Evolutionary conservation across 2,329 filamentous ascomycete genomes (phyloP).

Genomic region (Ophiobolus disseminans): DNA sequence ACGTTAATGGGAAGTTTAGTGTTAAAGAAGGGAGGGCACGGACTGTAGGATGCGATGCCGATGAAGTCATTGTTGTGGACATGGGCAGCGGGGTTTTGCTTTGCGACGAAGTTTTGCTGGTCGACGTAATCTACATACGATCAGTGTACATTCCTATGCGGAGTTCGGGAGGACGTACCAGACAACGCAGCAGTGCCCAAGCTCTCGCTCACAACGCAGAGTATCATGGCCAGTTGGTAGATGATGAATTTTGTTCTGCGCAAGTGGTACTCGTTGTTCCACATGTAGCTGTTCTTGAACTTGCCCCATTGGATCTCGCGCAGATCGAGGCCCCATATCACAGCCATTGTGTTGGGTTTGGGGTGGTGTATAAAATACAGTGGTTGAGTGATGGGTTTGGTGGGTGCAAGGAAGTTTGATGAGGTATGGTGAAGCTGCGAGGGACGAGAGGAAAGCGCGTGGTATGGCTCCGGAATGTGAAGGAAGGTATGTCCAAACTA

Average conservation of each 20-base stretch:
- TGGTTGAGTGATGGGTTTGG: not conserved
- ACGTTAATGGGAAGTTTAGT: not conserved
- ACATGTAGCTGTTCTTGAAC: conserved; percentile 66
- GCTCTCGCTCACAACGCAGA: conserved; percentile 63
- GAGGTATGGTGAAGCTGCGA: not conserved
- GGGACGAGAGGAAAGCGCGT: not conserved
- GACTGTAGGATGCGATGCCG: conserved; percentile 59
- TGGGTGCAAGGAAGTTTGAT: not conserved
- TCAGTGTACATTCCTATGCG: conserved; percentile 2
- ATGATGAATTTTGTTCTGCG: conserved; percentile 66
- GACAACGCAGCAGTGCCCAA: conserved; percentile 63
- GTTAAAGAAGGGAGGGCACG: not conserved
- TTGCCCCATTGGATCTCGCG: conserved; percentile 65
- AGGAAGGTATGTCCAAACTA: not conserved
- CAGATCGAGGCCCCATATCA: conserved; percentile 66
- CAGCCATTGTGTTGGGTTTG: conserved; percentile 36
- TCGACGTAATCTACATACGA: conserved; percentile 59
- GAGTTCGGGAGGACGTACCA: conserved; percentile 46
- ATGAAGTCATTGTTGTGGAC: conserved; percentile 64
- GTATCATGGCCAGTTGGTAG: conserved; percentile 66
- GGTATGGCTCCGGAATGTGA: not conserved
- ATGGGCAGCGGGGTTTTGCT: conserved; percentile 48
- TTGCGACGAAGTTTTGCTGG: conserved; percentile 58
- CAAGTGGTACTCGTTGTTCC: conserved; percentile 62
- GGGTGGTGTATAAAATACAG: not conserved